Evolutionary conservation across 768 basidiomycete genomes (phyloP), one percentile per base, ranked within the genome.

Genomic region (Gautieria morchelliformis): DNA sequence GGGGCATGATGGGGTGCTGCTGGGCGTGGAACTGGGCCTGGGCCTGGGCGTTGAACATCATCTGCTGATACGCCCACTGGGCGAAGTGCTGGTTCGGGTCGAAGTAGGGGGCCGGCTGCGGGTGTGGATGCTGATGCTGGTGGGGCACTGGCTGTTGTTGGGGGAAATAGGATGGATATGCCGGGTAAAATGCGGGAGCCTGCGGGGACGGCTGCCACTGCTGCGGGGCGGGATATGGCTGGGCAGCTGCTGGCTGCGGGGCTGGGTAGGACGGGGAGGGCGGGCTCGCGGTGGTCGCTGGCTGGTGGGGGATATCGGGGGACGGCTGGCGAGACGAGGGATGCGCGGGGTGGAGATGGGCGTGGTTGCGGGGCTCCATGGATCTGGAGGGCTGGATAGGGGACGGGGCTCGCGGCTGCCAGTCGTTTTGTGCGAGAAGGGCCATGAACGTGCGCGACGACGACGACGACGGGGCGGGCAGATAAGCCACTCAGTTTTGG

Each of bases 51-150:
- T 80, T 83, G 72, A 82, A 86, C 83, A 92, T 83, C 89, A 91
- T 90, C 65, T 91, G 89, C 70, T 90, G 89, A 72, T 92, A 92
- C 39, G 89, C 87, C 89, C 89, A 92, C 68, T 88, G 87, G 3
- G 87, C 84, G 57, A 83, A 81, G 56, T 89, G 80, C 61, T 85
- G 86, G 53, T 85, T 85, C 14, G 85, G 86, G 69, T 90, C 87
- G 64, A 83, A 89, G 68, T 81, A 89, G n/a, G 78, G 77, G 61
- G 74, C 69, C 63, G 79, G 84, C 15, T 71, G 67, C 52, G 77
- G 46, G 30, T 57, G 56, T n/a, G 56, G 35, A 24, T 2, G 48
- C 9, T 27, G 48, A 49, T 49, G 76, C 62, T 82, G 84, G 62
- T 79, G 81, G 59, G 79, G 82, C 55, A 78, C 80, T 68, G 81